Base-by-base conservation (phyloP, 2,329 filamentous ascomycete species). In the Monascus ruber region DNA sequence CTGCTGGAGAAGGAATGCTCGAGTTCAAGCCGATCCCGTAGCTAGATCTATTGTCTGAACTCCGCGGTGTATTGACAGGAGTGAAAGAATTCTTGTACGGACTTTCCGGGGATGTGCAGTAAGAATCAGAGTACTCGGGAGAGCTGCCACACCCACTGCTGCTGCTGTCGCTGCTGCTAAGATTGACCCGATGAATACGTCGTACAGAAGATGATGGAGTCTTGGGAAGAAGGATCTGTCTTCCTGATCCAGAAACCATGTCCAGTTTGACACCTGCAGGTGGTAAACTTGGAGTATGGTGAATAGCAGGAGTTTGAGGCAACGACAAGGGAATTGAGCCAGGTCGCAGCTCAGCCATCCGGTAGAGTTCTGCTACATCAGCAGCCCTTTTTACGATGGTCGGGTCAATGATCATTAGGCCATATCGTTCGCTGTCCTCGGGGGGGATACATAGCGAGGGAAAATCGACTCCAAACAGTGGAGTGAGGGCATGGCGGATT, bases 401-500 rank as follows among this genome's bases (percentile, higher is more conserved):
- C 2, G 66, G 66, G 40, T 75, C 70, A 50, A 88, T 85, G 24
- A 73, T 62, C 80, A 85, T 84, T 35, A 72, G 71, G 7, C 71
- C 74, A 56, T 78, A 85, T 9, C 72, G 71, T n/a, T 74, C 65
- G 2, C 46, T 53, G 29, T 79, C 70, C n/a, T 74, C 69, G 1
- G 79, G 77, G 1, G 64, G 71, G 9, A 81, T 65, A 58, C 91
- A 98, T 34, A 77, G 64, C 3, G 71, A 69, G 2, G 85, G 80
- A 57, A 98, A 98, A 32, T 78, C 73, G 8, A 79, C 74, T 0
- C 91, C 91, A 58, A 98, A 98, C 43, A 98, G 72, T 4, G 91
- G 91, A 6, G 91, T 91, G 39, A 98, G 67, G 0, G 84, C 88
- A 42, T 81, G 81, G 9, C 89, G 81, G 45, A 98, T 93, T 29